Base-by-base conservation (phyloP, 345 rosid genomes). In the Populus alba region DNA sequence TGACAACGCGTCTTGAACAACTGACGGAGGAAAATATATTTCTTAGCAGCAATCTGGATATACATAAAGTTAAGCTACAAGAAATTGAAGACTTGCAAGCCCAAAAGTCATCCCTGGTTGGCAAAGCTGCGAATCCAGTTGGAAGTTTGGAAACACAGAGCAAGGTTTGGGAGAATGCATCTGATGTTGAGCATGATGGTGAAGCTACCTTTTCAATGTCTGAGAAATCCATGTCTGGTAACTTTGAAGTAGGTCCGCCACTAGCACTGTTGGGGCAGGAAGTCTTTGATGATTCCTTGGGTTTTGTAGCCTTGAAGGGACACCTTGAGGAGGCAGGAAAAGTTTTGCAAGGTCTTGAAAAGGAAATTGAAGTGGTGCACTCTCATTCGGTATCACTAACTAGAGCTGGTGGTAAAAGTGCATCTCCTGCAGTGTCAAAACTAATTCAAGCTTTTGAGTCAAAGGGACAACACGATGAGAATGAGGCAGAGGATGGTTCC, bases 401-500 rank as follows among this genome's bases (percentile, higher is more conserved):
- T 78, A 83, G 76, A 78, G 82, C 88, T 33, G 83, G 81, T 76
- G 76, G 85, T 80, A 87, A 88, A 86, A 41, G 45, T 49, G 79
- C 85, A 61, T 76, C 84, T 37, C 90, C 91, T 72, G 90, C 75
- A 57, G 89, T 93, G 57, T 93, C 97, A 20, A 90, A 88, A 84
- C 75, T 95, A 83, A 93, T 95, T 86, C 90, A 88, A 76, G 91
- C 97, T 65, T 95, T 93, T 45, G 98, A 95, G 89, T 86, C 90
- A 47, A 92, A 88, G 88, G 66, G 74, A 78, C 92, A 88, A 31
- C 47, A 45, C 49, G 91, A 90, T 71, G 97, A 92, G 72, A 83
- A 78, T 3, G 91, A 84, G 78, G 83, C 82, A 74, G 91, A 84
- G 81, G 87, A 80, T 16, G 68, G 49, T 69, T 77, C 76, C 71